Evolutionary conservation across 768 basidiomycete genomes (phyloP).

Genomic region (Austroboletus eburneus): DNA sequence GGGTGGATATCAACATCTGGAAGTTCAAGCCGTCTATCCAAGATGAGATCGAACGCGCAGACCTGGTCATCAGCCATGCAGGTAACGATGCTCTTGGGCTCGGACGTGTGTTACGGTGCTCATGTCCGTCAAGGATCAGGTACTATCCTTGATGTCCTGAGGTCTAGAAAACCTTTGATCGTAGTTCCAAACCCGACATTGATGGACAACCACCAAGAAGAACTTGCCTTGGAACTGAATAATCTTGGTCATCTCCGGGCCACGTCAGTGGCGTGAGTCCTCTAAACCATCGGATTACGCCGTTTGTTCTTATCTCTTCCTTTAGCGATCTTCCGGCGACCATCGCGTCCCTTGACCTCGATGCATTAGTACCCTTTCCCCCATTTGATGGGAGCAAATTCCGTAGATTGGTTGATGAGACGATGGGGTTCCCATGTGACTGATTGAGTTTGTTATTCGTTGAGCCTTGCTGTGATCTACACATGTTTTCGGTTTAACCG

Average conservation of each 20-base stretch:
- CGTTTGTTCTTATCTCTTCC: constrained; percentile 6
- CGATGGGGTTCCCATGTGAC: constrained; percentile 59
- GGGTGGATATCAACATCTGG: constrained; percentile 60
- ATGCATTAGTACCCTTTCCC: constrained; percentile 55
- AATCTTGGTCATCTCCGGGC: constrained; percentile 53
- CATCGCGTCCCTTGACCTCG: constrained; percentile 47
- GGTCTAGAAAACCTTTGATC: constrained; percentile 71
- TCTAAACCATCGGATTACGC: not conserved
- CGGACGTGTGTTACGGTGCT: not conserved
- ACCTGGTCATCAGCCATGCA: constrained; percentile 90
- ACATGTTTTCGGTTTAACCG: not conserved
- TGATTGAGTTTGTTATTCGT: constrained; percentile 19
- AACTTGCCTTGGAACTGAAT: constrained; percentile 71
- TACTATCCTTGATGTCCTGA: constrained; percentile 85
- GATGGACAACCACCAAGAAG: constrained; percentile 90
- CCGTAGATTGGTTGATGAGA: constrained; percentile 63
- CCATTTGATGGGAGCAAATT: constrained; percentile 66
- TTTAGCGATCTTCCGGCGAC: constrained; percentile 51
- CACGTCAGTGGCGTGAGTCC: constrained; percentile 54
- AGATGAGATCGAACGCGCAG: constrained; percentile 57
- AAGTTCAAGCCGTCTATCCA: constrained; percentile 72
- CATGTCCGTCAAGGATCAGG: constrained; percentile 66
- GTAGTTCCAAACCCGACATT: constrained; percentile 87
- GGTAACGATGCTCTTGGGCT: constrained; percentile 45
- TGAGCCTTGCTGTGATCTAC: not conserved